Evolutionary conservation across 768 basidiomycete genomes (phyloP), one percentile per base, ranked within the genome.

Genomic region (Suillus clintonianus): DNA sequence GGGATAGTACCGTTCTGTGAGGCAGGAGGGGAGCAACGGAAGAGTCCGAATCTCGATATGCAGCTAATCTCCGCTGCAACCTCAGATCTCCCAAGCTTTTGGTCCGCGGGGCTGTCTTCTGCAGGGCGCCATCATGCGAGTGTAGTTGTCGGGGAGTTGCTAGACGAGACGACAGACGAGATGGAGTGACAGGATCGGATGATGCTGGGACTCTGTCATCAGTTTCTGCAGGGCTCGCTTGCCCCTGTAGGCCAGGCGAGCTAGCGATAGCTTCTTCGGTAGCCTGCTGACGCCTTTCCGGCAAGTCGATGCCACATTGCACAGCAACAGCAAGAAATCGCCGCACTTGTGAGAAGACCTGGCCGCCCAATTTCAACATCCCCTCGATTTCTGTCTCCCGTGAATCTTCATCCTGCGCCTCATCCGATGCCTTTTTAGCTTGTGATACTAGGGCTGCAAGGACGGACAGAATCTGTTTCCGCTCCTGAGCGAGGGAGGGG

Each of bases 381-480:
- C 80, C 81, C 59, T 89, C 85, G 15, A 90, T 85, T 70, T 93
- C 90, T 27, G 78, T 67, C 27, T 80, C 80, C 41, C 84, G 83
- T 34, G 72, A 76, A 27, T 83, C 79, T 39, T 82, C 83, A 24
- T 81, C 81, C 13, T 83, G 80, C 0, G 79, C 66, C 17, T 72
- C 75, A 15, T 80, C 83, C 2, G 84, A 89, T 1, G 87, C 88
- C 64, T 81, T 86, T 73, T 86, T 89, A 11, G 94, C 86, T 70
- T 93, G 91, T 1, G 89, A 83, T 14, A 98, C 96, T 42, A 99
- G 83, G 10, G 85, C 83, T 4, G 93, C 91, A 30, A 99, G 83
- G 58, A 90, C 86, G 3, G 89, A 86, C 32, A 99, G 79, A 60
- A 99, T 89, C 42, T 86, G 83, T 71, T 93, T 92, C 48, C 97